Conservation (phyloP, 2,329 filamentous ascomycete species). For the Neospermospora avenae region DNA sequence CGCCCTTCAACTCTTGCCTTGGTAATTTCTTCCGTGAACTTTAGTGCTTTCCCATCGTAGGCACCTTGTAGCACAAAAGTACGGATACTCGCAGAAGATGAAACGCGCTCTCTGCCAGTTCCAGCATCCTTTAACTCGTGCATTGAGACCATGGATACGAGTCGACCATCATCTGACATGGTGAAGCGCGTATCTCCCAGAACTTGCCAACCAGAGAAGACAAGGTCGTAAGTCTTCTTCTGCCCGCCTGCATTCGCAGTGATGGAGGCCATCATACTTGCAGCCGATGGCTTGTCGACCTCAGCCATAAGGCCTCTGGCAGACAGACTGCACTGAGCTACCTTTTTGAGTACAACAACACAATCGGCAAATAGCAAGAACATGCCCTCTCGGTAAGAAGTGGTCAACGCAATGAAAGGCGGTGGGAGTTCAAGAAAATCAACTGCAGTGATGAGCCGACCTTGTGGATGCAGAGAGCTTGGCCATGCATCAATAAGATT, state of each 20-base stretch:
- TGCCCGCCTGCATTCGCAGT: constrained; percentile 60
- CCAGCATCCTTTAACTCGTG: constrained; percentile 57
- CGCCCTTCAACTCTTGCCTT: constrained; percentile 84
- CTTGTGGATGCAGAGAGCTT: constrained; percentile 63
- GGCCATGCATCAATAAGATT: constrained; percentile 80
- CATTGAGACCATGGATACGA: constrained; percentile 66
- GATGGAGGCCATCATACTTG: constrained; percentile 59
- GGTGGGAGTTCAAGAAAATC: constrained; percentile 76
- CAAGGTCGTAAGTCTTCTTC: constrained; percentile 62
- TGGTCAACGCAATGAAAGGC: constrained; percentile 51
- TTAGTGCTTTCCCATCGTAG: constrained; percentile 74
- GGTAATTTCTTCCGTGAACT: constrained; percentile 78
- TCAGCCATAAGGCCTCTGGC: constrained; percentile 80
- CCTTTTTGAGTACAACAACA: constrained; percentile 72
- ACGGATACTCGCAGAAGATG: constrained; percentile 54
- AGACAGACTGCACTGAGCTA: constrained; percentile 57
- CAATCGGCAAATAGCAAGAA: constrained; percentile 83
- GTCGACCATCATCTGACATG: constrained; percentile 61
- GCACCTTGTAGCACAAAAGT: constrained; percentile 70
- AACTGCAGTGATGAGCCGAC: constrained; percentile 75
- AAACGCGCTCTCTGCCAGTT: constrained; percentile 45
- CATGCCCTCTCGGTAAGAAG: constrained; percentile 55
- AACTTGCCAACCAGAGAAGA: constrained; percentile 69
- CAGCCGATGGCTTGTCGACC: constrained; percentile 73
- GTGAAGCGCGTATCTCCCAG: constrained; percentile 71